A percentile compares a stretch with the other conserved stretches of the same genome.
Conservation (phyloP, 2,329 filamentous ascomycete genomes). For the Fusarium protoensiforme region DNA sequence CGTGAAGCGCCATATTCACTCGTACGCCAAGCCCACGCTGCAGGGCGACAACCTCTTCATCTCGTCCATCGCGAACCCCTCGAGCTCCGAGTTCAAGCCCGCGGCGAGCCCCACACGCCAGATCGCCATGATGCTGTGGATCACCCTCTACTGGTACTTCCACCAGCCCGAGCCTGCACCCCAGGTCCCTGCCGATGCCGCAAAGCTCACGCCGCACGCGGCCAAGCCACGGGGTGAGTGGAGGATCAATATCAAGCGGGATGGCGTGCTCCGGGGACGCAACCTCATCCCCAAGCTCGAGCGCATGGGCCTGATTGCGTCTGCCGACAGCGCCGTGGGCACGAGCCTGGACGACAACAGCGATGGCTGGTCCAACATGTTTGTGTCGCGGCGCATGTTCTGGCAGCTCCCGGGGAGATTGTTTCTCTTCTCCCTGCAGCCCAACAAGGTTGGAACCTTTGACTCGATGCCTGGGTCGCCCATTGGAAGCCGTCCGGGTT, state of each 20-base stretch:
- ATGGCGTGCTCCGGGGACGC: constrained; percentile 87
- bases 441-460: constrained; percentile 51
- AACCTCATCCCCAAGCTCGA: constrained; percentile 91
- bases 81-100: constrained; percentile 81
- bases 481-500: constrained; percentile 63
- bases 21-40: constrained; percentile 78
- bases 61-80: constrained; percentile 88
- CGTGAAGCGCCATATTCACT: constrained; percentile 39
- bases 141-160: constrained; percentile 97
- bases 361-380: constrained; percentile 82
- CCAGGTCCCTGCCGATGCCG: constrained; percentile 70
- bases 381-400: constrained; percentile 82
- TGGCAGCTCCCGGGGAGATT: constrained; percentile 92
- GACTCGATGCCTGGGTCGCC: constrained; percentile 62
- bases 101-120: constrained; percentile 85
- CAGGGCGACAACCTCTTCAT: constrained; percentile 88
- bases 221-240: constrained; percentile 87
- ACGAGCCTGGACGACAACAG: constrained; percentile 68
- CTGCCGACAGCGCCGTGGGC: constrained; percentile 80
- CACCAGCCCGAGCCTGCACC: constrained; percentile 81
- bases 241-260: constrained; percentile 84
- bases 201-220: constrained; percentile 71
- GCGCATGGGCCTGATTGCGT: constrained; percentile 87
- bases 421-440: constrained; percentile 87
- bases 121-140: constrained; percentile 97